These are phyloP conservation scores for Porphyrellus cyaneotinctus DNA, from an alignment of 768 basidiomycete species.

Conservation along the genomic window DNA sequence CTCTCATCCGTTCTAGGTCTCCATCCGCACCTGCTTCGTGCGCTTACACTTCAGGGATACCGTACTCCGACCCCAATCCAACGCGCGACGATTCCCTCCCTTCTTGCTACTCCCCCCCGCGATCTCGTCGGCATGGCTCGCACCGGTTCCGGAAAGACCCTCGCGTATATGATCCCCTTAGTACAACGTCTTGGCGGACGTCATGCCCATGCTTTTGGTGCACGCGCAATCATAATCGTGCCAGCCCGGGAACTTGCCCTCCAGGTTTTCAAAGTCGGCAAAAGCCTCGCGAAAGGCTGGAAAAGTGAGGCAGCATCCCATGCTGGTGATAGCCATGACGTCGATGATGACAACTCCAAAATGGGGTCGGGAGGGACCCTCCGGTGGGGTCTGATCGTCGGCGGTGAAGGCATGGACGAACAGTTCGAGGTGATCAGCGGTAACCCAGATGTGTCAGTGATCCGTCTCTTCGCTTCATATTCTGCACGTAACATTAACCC, in stretches of 20 bases:
- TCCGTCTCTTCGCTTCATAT: slow-evolving; percentile 1
- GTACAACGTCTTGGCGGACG: slow-evolving; percentile 80
- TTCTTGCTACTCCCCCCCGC: slow-evolving; percentile 78
- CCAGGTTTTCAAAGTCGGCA: slow-evolving; percentile 92
- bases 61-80: slow-evolving; percentile 96
- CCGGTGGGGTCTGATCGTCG: slow-evolving; percentile 92
- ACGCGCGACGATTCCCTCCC: slow-evolving; percentile 79
- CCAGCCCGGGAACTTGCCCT: slow-evolving; percentile 93
- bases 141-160: slow-evolving; percentile 95
- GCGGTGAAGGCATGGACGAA: slow-evolving; percentile 92
- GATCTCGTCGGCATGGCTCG: slow-evolving; percentile 98
- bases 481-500: slow-evolving; percentile 12
- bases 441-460: slow-evolving; percentile 90
- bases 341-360: slow-evolving; percentile 48
- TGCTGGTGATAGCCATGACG: slow-evolving; percentile 62
- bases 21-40: slow-evolving; percentile 76
- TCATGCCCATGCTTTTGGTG: slow-evolving; percentile 76
- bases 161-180: slow-evolving; percentile 93
- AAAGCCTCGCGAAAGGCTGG: slow-evolving; percentile 87
- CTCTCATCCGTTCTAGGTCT: slow-evolving; percentile 50
- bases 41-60: slow-evolving; percentile 88
- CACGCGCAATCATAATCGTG: slow-evolving; percentile 82
- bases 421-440: slow-evolving; percentile 94
- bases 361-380: slow-evolving; percentile 50
- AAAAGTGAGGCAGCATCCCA: slow-evolving; percentile 57